Conservation (phyloP, 1,139 yeast genomes). For the Saccharomyces hybrid region DNA sequence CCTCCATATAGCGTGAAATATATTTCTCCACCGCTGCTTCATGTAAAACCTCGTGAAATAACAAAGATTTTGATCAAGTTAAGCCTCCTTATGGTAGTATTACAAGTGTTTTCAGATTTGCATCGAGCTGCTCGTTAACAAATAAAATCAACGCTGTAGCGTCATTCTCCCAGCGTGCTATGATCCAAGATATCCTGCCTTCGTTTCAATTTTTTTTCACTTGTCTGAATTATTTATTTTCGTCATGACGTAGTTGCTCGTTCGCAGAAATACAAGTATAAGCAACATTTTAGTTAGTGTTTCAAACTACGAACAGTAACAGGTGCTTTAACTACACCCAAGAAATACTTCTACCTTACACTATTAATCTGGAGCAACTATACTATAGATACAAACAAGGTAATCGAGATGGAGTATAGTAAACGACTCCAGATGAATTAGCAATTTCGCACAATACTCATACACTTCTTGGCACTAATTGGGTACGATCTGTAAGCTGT, state of each 20-base stretch:
- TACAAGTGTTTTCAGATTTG: not conserved
- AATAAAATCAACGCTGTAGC: not conserved
- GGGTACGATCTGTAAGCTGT: not conserved
- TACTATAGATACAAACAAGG: not conserved
- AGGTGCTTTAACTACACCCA: not conserved
- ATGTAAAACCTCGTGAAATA: not conserved
- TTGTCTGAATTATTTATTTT: not conserved
- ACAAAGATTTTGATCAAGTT: not conserved
- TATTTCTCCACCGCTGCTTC: not conserved
- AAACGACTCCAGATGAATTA: not conserved
- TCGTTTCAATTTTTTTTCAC: not conserved
- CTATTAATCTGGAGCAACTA: not conserved
- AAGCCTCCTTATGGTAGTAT: not conserved
- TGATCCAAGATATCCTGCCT: not conserved
- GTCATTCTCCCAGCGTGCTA: not conserved
- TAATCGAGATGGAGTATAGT: not conserved
- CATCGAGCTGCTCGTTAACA: not conserved
- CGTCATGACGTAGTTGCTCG: not conserved
- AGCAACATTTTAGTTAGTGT: not conserved
- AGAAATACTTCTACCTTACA: not conserved
- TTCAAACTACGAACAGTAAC: not conserved
- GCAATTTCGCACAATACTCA: not conserved
- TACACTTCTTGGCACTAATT: not conserved
- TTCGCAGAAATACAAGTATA: not conserved
- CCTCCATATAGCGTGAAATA: not conserved